These are phyloP conservation scores for Taphrina populina DNA, from an alignment of 1,139 yeast species.

Conservation along the genomic window DNA sequence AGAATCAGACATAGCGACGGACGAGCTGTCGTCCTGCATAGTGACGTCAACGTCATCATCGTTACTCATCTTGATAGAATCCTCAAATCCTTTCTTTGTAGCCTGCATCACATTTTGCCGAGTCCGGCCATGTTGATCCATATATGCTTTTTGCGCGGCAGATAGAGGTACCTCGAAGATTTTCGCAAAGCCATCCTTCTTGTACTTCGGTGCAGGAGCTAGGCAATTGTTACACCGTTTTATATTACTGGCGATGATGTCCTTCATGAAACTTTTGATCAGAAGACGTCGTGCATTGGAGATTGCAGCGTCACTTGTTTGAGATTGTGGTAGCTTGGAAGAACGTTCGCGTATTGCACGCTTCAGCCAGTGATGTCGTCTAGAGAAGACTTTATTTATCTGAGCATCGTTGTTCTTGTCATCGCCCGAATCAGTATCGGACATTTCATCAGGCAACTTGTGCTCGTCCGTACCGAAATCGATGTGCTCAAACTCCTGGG, in stretches of 20 bases:
- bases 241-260: constrained; percentile 67
- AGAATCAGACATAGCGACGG: constrained; percentile 36
- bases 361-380: constrained; percentile 70
- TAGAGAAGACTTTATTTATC: constrained; percentile 49
- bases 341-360: constrained; percentile 50
- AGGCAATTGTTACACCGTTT: constrained; percentile 94
- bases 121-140: constrained; percentile 40
- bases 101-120: constrained; percentile 34
- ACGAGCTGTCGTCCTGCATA: constrained; percentile 39
- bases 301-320: constrained; percentile 42
- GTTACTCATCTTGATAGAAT: constrained; percentile 12
- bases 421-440: constrained; percentile 46
- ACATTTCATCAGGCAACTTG: constrained; percentile 41
- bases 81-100: constrained; percentile 34
- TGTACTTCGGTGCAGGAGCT: constrained; percentile 82
- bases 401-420: constrained; percentile 41
- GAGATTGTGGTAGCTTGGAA: constrained; percentile 57
- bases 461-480: constrained; percentile 46
- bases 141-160: constrained; percentile 61
- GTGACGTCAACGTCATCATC: constrained; percentile 35
- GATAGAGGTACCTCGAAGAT: constrained; percentile 82
- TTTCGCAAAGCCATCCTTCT: constrained; percentile 93
- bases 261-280: constrained; percentile 72
- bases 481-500: constrained; percentile 49
- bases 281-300: constrained; percentile 79